A percentile compares a stretch with the other conserved stretches of the same genome.
Evolutionary conservation across 345 rosid genomes (phyloP).

Genomic region (Acer yangbiense): DNA sequence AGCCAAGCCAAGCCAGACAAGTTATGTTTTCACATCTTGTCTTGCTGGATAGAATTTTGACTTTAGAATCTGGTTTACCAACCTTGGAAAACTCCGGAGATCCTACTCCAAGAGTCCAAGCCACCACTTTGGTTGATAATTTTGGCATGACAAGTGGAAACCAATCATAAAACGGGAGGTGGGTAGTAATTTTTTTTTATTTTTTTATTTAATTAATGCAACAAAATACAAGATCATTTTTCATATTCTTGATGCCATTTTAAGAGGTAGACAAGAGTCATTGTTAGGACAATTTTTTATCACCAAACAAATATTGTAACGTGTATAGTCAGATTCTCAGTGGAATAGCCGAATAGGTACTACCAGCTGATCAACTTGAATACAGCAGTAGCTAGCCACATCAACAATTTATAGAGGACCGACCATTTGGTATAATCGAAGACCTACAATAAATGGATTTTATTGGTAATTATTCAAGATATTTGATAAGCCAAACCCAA

Average conservation of each 20-base stretch:
- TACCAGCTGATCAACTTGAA: background rate
- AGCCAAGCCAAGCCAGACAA: background rate
- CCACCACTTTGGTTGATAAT: background rate
- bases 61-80: slow-evolving; percentile 6
- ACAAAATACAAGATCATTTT: background rate
- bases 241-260: slow-evolving; percentile 21
- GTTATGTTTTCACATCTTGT: background rate
- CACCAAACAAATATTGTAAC: background rate
- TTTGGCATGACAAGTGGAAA: background rate
- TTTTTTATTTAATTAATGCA: background rate
- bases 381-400: background rate
- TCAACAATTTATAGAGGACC: background rate
- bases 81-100: background rate
- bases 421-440: background rate
- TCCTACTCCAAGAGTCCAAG: background rate
- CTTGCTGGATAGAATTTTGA: background rate
- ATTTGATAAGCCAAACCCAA: background rate
- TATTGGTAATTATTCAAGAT: background rate
- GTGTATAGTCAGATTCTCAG: background rate
- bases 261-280: slow-evolving; percentile 13
- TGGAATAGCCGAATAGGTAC: background rate
- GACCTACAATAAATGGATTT: too few species aligned
- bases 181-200: background rate
- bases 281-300: background rate
- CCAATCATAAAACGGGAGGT: slow-evolving; percentile 15